phyloP scores from a whole-genome alignment of 345 rosid species.

The Eucalyptus erythrocorys region DNA sequence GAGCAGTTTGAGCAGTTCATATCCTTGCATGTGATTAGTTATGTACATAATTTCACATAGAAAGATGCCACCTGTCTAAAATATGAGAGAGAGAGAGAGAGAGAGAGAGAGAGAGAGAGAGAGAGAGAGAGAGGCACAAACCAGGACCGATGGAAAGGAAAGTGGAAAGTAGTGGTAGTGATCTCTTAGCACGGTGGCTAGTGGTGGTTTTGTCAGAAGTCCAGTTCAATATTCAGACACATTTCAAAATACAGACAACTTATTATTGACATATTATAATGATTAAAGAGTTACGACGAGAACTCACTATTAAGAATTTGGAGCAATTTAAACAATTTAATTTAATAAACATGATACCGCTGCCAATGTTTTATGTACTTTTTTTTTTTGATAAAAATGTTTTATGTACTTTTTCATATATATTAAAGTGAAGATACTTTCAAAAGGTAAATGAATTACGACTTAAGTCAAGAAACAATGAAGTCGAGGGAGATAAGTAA shows the following conservation, averaged over 20 bases:
- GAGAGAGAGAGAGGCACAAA: no score
- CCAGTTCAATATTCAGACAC: rapidly evolving
- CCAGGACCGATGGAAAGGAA: background rate
- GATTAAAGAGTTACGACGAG: no score
- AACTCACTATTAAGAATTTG: no score
- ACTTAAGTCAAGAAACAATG: background rate
- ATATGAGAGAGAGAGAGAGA: background rate
- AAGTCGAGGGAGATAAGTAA: background rate
- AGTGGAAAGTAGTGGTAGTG: background rate
- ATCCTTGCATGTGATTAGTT: background rate
- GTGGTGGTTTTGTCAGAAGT: background rate
- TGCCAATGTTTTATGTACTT: background rate
- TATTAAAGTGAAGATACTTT: background rate
- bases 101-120: no score
- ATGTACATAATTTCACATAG: background rate
- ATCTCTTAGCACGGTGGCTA: background rate
- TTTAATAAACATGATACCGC: background rate
- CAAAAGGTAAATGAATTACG: background rate
- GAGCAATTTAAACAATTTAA: no score
- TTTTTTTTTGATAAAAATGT: no score
- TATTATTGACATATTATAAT: no score
- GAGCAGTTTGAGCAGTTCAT: background rate
- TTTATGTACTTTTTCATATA: no score
- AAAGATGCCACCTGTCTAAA: background rate
- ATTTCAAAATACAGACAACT: no score